Evolutionary conservation across 2,329 filamentous ascomycete species (phyloP).

Genomic region (Camillea tinctor): DNA sequence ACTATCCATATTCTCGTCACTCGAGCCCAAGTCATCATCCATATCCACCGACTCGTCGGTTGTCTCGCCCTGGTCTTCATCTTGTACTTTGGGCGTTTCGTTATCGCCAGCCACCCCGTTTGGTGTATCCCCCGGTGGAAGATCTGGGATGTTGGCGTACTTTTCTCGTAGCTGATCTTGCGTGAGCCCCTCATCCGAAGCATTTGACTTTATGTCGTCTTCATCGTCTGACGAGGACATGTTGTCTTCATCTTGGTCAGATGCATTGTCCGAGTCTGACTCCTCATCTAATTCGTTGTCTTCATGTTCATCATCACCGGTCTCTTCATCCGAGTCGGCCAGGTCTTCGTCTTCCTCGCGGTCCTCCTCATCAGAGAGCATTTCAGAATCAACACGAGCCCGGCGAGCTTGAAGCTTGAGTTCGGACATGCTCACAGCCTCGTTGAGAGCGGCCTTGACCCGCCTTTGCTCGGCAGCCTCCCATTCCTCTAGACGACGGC

Average conservation of each 20-base stretch:
- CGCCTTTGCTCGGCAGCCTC: conserved; percentile 63
- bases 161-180: conserved; percentile 68
- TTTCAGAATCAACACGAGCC: conserved; percentile 53
- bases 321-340: conserved; percentile 46
- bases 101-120: conserved; percentile 14
- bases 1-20: conserved; percentile 47
- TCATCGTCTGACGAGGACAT: conserved; percentile 66
- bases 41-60: conserved; percentile 67
- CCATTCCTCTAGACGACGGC: conserved; percentile 59
- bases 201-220: conserved; percentile 50
- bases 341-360: conserved; percentile 37
- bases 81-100: conserved; percentile 8
- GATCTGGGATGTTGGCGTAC: conserved; percentile 62
- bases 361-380: conserved; percentile 41
- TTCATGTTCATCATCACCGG: conserved; percentile 45
- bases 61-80: conserved; percentile 46
- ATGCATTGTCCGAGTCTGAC: conserved; percentile 31
- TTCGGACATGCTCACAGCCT: conserved; percentile 70
- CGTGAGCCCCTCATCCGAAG: conserved; percentile 63
- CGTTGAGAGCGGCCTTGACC: conserved; percentile 67
- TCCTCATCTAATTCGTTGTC: conserved; percentile 42
- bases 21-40: conserved; percentile 64
- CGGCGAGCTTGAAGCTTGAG: conserved; percentile 65
- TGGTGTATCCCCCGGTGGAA: conserved; percentile 30
- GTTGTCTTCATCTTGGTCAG: conserved; percentile 50